Percentiles rank a stretch among this genome's conserved stretches.
These are phyloP conservation scores for Phyllosticta citriasiana DNA, from an alignment of 2,329 filamentous ascomycete species.

Conservation along the genomic window DNA sequence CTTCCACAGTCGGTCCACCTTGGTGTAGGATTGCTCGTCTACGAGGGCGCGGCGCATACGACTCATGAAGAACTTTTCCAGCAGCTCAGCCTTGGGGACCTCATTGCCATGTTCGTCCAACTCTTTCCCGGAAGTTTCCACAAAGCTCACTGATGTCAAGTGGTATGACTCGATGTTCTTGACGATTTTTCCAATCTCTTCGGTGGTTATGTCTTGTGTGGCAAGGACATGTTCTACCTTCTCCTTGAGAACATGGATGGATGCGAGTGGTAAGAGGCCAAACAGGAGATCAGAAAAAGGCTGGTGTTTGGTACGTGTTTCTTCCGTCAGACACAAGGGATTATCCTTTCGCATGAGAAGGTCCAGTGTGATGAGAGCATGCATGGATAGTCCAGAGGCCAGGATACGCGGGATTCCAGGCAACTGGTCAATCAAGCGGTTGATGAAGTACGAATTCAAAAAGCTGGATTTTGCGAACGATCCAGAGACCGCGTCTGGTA, in stretches of 20 bases:
- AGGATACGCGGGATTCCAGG: neutral
- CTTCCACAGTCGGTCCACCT: constrained; percentile 16
- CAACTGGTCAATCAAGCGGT: neutral
- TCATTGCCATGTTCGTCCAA: neutral
- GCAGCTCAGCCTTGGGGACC: constrained; percentile 12
- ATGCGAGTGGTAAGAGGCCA: neutral
- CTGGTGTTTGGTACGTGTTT: constrained; percentile 15
- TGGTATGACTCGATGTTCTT: neutral
- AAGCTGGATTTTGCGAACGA: neutral
- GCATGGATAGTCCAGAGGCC: constrained; percentile 14
- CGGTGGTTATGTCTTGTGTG: neutral
- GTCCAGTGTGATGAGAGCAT: constrained; percentile 23
- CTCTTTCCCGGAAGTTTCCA: neutral
- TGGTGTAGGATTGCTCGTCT: constrained; percentile 11
- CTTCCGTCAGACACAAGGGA: constrained; percentile 13
- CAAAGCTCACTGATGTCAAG: neutral
- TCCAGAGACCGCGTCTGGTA: neutral
- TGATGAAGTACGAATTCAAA: neutral
- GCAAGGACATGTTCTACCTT: neutral
- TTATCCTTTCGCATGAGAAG: constrained; percentile 15
- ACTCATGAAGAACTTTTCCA: constrained; percentile 19
- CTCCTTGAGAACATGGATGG: neutral
- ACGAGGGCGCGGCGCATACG: constrained; percentile 18
- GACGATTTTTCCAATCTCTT: neutral
- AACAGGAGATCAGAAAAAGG: constrained; percentile 22